Evolutionary conservation across 495 filamentous ascomycete genomes (phyloP), one percentile per base, ranked within the genome.

Genomic region (Niebla homalea): DNA sequence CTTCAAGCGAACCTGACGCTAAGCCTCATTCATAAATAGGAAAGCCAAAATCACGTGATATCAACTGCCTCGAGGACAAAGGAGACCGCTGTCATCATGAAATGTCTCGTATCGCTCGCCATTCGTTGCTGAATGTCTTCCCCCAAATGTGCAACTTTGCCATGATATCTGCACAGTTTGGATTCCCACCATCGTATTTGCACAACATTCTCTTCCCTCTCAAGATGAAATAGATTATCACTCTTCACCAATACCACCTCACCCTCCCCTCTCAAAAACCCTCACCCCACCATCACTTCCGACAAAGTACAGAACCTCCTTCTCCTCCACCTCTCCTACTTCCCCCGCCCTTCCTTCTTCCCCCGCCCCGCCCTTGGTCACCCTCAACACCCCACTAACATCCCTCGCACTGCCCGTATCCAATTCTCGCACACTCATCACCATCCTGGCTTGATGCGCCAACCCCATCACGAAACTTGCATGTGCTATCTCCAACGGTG

Each of bases 351-450:
- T 53, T 20, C 61, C 62, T 29, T 25, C 20, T 29, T 58, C 66
- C 56, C 61, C 68, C 22, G 67, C 73, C 46, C 69, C 72, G 5
- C 80, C 79, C 20, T 67, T 71, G 8, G 83, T 87, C 46, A 93
- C 75, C 56, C 90, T 75, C 48, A 95, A 54, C 35, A 95, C 85
- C 8, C 92, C 90, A 68, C 85, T 94, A 21, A 96, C 85, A 71
- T 97, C 90, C 63, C 74, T 83, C 46, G 90, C 92, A 15, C 79
- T 74, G 1, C 90, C 90, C 0, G 87, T 94, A 57, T 89, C 86
- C 51, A 97, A 64, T 52, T 76, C 71, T 41, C 87, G 72, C 23
- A 89, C 64, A 53, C 85, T 79, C 61, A 89, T 72, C 1, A 85
- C 69, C 50, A 74, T 72, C 8, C 71, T 60, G 10, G 92, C 87